Percentiles rank a stretch among this genome's conserved stretches.
These are phyloP conservation scores for Dactylellina haptotyla DNA, from an alignment of 2,329 filamentous ascomycete genomes.

Conservation along the genomic window DNA sequence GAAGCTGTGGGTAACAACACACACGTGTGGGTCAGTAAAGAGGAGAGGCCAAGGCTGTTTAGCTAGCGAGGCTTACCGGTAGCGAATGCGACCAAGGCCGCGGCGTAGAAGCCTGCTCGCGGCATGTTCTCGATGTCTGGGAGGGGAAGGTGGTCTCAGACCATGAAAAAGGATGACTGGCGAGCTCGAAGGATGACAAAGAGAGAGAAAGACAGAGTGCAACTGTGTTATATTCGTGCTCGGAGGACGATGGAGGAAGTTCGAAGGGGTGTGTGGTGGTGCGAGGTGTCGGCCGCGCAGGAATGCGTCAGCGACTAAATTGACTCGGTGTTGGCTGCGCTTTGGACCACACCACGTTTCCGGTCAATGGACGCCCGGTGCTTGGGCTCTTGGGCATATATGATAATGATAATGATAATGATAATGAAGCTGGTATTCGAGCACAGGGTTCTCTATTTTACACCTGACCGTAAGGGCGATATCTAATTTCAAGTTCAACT, in stretches of 20 bases:
- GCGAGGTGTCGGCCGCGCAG: too few species aligned
- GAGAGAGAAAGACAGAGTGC: constrained; percentile 10
- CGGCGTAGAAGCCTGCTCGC: constrained; percentile 62
- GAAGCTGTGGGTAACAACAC: constrained; percentile 67
- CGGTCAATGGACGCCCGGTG: too few species aligned
- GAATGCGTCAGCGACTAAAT: too few species aligned
- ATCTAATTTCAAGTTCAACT: too few species aligned
- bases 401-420: too few species aligned
- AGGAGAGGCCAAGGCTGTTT: not conserved
- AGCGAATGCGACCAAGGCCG: constrained; percentile 63
- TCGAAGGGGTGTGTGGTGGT: too few species aligned
- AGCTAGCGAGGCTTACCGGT: constrained; percentile 61
- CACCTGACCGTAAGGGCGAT: too few species aligned
- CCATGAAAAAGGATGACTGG: not conserved
- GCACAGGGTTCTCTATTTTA: too few species aligned
- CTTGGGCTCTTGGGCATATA: too few species aligned
- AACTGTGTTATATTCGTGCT: constrained; percentile 21
- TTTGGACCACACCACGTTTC: too few species aligned
- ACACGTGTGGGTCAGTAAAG: constrained; percentile 16
- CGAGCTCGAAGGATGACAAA: not conserved
- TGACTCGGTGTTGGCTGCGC: too few species aligned
- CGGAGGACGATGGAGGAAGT: constrained; percentile 5
- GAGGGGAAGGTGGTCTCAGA: not conserved
- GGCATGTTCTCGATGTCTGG: constrained; percentile 61
- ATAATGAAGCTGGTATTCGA: too few species aligned